phyloP scores from a whole-genome alignment of 1,284 basidiomycete species.

The Afroboletus lepidellus region DNA sequence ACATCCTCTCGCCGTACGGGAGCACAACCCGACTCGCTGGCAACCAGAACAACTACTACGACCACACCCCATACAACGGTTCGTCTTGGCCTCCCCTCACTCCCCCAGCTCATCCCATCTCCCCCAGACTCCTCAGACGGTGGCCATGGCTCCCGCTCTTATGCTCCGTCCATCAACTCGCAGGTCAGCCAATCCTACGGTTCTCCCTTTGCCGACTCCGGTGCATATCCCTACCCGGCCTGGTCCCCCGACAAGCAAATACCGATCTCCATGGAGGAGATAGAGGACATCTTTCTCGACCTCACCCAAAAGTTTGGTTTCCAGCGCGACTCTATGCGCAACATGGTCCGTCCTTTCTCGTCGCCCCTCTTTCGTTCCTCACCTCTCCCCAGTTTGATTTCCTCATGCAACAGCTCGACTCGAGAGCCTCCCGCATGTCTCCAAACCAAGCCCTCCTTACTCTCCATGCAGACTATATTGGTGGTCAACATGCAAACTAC shows the following conservation, averaged over 20 bases:
- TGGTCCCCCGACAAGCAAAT: conserved; percentile 94
- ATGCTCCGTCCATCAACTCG: conserved; percentile 55
- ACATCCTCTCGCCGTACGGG: conserved; percentile 30
- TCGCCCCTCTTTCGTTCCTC: neutral
- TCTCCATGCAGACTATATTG: conserved; percentile 97
- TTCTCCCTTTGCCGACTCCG: conserved; percentile 60
- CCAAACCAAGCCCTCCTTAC: conserved; percentile 95
- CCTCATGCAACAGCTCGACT: conserved; percentile 96
- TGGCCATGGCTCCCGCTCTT: conserved; percentile 42
- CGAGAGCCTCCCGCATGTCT: conserved; percentile 96
- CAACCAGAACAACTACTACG: conserved; percentile 26
- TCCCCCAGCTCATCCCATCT: conserved; percentile 26
- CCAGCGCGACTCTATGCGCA: conserved; percentile 90
- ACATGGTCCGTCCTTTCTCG: conserved; percentile 61
- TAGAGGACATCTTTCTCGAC: conserved; percentile 99
- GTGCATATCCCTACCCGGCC: conserved; percentile 85
- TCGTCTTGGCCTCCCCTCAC: neutral
- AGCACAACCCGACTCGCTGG: conserved; percentile 35
- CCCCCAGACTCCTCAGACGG: conserved; percentile 43
- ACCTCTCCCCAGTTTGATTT: conserved; percentile 79
- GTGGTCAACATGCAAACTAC: conserved; percentile 95
- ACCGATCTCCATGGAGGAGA: conserved; percentile 96
- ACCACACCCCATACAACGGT: conserved; percentile 25
- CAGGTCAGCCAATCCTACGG: conserved; percentile 55
- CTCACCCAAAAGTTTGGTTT: conserved; percentile 99